Percentiles rank a stretch among this genome's conserved stretches.
Conservation (phyloP, 106 monocot species). For the Dioscorea dumetorum region DNA sequence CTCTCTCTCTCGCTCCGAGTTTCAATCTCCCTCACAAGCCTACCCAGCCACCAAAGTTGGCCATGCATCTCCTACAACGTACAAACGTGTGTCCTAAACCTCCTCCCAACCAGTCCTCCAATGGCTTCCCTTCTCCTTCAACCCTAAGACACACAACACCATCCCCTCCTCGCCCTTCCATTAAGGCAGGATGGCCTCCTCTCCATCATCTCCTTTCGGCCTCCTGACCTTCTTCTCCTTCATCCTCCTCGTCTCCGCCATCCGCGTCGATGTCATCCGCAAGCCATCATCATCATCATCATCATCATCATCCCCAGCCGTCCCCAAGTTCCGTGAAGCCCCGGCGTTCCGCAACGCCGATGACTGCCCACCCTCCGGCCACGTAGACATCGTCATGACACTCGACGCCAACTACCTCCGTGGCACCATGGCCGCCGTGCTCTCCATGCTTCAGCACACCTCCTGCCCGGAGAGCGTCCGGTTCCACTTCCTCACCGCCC, state of each 20-base stretch:
- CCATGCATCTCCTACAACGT: neutral
- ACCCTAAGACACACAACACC: neutral
- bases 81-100: neutral
- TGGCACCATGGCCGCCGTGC: constrained; percentile 67
- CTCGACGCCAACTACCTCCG: constrained; percentile 88
- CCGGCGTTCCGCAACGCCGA: constrained; percentile 68
- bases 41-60: neutral
- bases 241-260: neutral
- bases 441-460: constrained; percentile 52
- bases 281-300: neutral
- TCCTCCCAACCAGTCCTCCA: neutral
- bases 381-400: constrained; percentile 77
- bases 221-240: constrained; percentile 7
- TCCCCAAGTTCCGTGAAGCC: constrained; percentile 40
- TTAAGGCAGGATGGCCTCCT: constrained; percentile 9
- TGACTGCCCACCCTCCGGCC: constrained; percentile 25
- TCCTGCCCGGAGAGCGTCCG: constrained; percentile 53
- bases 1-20: too few species aligned
- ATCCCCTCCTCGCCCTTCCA: neutral
- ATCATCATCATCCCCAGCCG: neutral
- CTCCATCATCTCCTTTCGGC: neutral
- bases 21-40: neutral
- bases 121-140: constrained; percentile 6
- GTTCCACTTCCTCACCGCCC: constrained; percentile 48
- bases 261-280: constrained; percentile 11